Base-by-base conservation (phyloP, 495 filamentous ascomycete species). In the Pyronema omphalodes region DNA sequence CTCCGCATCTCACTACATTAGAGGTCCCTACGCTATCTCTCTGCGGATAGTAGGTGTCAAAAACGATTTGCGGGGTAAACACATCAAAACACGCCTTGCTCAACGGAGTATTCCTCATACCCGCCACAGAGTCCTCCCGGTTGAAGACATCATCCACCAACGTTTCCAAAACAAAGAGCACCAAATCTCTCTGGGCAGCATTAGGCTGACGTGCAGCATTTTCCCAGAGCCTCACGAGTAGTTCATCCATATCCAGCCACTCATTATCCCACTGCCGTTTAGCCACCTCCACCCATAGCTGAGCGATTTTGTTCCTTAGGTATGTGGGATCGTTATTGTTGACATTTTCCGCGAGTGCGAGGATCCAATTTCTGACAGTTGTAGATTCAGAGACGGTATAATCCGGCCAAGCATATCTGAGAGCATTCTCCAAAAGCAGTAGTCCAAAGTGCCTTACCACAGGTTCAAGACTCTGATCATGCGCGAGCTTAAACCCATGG, bases 61-160 rank as follows among this genome's bases (percentile, higher is more conserved):
- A 75, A n/a, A 93, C 78, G 6, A 70, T 68, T 23, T 78, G 70
- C 4, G 93, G 86, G 0, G 86, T 87, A 65, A 94, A 93, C 49
- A 96, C 87, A 58, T 96, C 89, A 53, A 94, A 82, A 61, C 88
- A 83, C 8, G 84, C 83, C 61, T 83, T 83, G 64, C 87, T 93
- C 52, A 99, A 73, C 18, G 84, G 79, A 36, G 77, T 79, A 60
- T 87, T 84, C 44, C 91, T 79, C 53, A 94, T 63, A 11, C 80
- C 84, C 23, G 88, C 88, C 4, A 84, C 79, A 3, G 81, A 73
- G 69, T 96, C 91, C 57, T 96, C 91, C 3, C 82, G 77, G 57
- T 82, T 84, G 68, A 95, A 94, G 33, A 96, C 77, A 58, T 95
- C 93, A 58, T 96, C 93, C 3, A 88, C 93, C 44, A 96, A 73